phyloP scores from a whole-genome alignment of 345 rosid species.

The Hibiscus syriacus region DNA sequence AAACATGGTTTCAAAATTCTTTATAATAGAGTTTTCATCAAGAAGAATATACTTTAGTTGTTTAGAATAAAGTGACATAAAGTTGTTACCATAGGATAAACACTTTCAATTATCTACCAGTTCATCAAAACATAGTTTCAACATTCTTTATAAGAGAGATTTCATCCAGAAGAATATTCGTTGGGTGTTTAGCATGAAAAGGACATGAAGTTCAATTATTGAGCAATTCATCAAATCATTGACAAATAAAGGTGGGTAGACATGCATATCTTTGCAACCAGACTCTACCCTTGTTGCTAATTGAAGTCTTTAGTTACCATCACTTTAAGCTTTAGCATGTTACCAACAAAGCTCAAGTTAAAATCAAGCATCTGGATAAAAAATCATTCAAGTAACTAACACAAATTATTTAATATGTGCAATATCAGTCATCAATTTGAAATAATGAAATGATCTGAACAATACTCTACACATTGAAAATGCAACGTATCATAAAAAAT shows the following conservation, averaged over 20 bases:
- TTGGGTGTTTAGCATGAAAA: too few relatives aligned
- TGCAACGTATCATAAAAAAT: too few relatives aligned
- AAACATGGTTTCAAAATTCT: too few relatives aligned
- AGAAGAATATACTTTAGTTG: background rate
- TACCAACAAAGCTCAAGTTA: too few relatives aligned
- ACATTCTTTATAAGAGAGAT: too few relatives aligned
- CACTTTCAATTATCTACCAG: too few relatives aligned
- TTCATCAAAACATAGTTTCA: background rate
- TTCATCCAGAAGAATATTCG: too few relatives aligned
- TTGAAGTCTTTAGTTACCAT: background rate
- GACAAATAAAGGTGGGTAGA: background rate
- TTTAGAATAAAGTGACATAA: background rate
- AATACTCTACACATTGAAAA: too few relatives aligned
- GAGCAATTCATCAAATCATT: too few relatives aligned
- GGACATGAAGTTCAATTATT: too few relatives aligned
- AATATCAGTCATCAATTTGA: background rate
- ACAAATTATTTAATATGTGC: too few relatives aligned
- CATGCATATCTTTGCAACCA: background rate
- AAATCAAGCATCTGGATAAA: background rate
- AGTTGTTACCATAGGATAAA: slow-evolving; percentile 5
- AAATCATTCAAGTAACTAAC: background rate
- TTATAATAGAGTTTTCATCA: too few relatives aligned
- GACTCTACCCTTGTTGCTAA: background rate
- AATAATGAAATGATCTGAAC: background rate
- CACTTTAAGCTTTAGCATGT: background rate